Conservation (phyloP, 2,329 filamentous ascomycete species). For the Fusarium graminum region DNA sequence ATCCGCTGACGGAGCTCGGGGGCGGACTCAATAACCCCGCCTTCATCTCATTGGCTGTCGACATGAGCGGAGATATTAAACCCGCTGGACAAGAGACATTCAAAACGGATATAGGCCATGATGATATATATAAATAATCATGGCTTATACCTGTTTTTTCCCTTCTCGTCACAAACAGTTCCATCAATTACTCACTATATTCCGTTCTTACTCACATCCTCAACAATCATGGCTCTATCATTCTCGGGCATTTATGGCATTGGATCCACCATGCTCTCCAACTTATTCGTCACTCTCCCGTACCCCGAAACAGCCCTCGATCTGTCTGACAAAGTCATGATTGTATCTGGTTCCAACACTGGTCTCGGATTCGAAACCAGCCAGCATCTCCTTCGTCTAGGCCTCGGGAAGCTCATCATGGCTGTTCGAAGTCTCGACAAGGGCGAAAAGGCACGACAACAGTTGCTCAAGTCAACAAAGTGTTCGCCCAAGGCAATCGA, state of each 20-base stretch:
- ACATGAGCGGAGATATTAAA: conserved; percentile 36
- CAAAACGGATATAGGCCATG: not conserved
- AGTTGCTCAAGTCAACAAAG: conserved; percentile 45
- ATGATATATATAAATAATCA: conserved; percentile 1
- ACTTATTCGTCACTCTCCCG: conserved; percentile 44
- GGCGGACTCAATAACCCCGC: conserved; percentile 42
- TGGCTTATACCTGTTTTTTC: rapidly evolving
- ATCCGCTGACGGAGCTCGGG: conserved; percentile 2
- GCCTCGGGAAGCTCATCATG: conserved; percentile 54
- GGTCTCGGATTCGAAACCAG: conserved; percentile 58
- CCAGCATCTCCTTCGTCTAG: conserved; percentile 52
- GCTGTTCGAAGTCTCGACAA: conserved; percentile 55
- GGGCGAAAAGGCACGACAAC: conserved; percentile 57
- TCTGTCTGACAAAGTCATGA: conserved; percentile 49
- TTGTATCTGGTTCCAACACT: conserved; percentile 58
- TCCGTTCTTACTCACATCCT: rapidly evolving
- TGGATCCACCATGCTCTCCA: conserved; percentile 25
- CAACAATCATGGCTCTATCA: conserved; percentile 32
- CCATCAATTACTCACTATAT: too few species aligned
- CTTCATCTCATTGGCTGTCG: not conserved
- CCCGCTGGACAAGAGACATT: not conserved
- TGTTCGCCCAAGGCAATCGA: conserved; percentile 50
- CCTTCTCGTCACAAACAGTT: not conserved
- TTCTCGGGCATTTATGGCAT: conserved; percentile 34
- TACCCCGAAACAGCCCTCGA: conserved; percentile 33